Percentiles rank a stretch among this genome's conserved stretches.
These are phyloP conservation scores for Lachancea cidri DNA, from an alignment of 805 yeast species.

Conservation along the genomic window DNA sequence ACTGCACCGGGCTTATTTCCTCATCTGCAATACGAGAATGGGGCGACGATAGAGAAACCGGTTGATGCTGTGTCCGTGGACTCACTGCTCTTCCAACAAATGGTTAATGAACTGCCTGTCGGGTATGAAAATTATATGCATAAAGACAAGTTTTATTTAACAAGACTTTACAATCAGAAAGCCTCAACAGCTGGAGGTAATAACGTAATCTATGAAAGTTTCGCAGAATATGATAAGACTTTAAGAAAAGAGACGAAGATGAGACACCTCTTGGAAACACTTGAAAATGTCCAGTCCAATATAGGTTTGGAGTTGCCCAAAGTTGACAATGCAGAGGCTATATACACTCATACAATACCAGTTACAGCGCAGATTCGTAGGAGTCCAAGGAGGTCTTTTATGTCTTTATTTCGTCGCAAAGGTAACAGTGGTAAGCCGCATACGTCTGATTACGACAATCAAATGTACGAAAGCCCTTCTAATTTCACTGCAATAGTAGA, in stretches of 20 bases:
- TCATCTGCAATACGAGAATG: constrained; percentile 1
- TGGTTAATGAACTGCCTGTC: constrained; percentile 14
- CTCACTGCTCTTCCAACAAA: constrained; percentile 11
- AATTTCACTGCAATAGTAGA: constrained; percentile 11
- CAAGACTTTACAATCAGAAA: constrained; percentile 10
- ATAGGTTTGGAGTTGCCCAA: constrained; percentile 8
- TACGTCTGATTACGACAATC: neutral
- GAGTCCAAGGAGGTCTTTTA: neutral
- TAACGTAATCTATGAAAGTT: constrained; percentile 19
- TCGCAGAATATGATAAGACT: constrained; percentile 28
- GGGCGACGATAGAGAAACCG: constrained; percentile 1
- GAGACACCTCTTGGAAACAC: constrained; percentile 13
- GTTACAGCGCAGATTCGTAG: neutral
- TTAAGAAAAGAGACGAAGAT: constrained; percentile 25
- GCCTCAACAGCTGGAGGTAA: neutral
- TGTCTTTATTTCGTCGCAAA: neutral
- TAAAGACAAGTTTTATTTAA: constrained; percentile 29
- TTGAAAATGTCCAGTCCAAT: constrained; percentile 6
- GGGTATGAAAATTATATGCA: constrained; percentile 16
- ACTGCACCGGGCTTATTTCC: constrained; percentile 21
- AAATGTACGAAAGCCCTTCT: neutral
- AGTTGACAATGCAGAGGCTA: constrained; percentile 5
- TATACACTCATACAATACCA: constrained; percentile 6
- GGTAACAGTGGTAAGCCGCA: neutral
- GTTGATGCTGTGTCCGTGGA: constrained; percentile 13